Base-by-base conservation (phyloP, 2,329 filamentous ascomycete species). In the Endocalyx cinctus region DNA sequence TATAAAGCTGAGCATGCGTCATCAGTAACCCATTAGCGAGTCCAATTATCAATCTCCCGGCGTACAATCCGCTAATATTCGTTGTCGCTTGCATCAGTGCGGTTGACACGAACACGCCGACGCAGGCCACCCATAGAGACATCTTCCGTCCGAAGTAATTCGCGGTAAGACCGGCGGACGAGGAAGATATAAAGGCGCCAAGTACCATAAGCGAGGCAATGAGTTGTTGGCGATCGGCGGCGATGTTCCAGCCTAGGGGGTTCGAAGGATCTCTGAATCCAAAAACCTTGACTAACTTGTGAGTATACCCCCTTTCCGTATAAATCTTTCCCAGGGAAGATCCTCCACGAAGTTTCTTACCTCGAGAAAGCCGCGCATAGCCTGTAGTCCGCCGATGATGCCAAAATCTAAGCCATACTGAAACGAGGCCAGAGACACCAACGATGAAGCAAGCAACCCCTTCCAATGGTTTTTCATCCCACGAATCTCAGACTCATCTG, bases 51-150 rank as follows among this genome's bases (percentile, higher is more conserved):
- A 72, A 41, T 43, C 70, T 62, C 11, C 66, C 69, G 15, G 63
- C 64, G 35, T 74, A 72, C 5, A 74, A 54, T 8, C 59, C 67
- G 12, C 59, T 65, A 31, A 74, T 69, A 18, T 52, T 49, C 5
- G 58, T 63, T 0, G 66, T 69, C 10, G 60, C 58, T 62, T 72
- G 70, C 69, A 73, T 73, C 38, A 72, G 56, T 10, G 69, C 60
- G 26, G 70, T 71, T 4, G 68, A 59, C 3, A 67, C 46, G 34
- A 63, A 54, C 16, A 56, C 52, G 5, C 45, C 60, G 42, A 40
- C 50, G 43, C 43, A 66, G 10, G 38, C 55, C n/a, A 53, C 39
- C 65, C 65, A 69, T 6, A 69, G 55, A 17, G 55, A 60, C 25
- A 50, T 36, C 39, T 52, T 58, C 8, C 58, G 54, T 5, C 60